A percentile compares a stretch with the other conserved stretches of the same genome.
These are phyloP conservation scores for Encephalitozoon cuniculi DNA, from an alignment of 371 early-diverging fungal species.

Conservation along the genomic window DNA sequence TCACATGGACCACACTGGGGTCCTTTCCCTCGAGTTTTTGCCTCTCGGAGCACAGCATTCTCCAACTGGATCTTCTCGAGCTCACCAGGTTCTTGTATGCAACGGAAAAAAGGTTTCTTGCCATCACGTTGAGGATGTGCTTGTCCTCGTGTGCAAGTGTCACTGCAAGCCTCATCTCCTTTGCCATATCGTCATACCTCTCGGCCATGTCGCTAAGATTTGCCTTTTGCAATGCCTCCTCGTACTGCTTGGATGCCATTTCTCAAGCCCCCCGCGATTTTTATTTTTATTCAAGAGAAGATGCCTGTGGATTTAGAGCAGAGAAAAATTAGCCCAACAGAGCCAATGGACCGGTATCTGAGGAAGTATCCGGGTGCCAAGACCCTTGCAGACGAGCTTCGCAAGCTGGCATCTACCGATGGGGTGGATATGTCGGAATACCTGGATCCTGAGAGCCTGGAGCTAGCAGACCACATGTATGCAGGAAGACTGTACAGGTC, in stretches of 20 bases:
- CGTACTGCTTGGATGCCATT: conserved; percentile 28
- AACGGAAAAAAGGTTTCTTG: conserved; percentile 91
- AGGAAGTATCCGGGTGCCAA: neutral
- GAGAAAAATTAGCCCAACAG: neutral
- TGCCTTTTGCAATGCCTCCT: conserved; percentile 65
- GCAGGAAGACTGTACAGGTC: neutral
- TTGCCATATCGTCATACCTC: conserved; percentile 80
- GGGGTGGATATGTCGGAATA: neutral
- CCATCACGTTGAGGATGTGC: conserved; percentile 78
- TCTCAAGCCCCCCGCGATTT: neutral
- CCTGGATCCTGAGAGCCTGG: neutral
- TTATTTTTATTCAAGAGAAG: conserved; percentile 3
- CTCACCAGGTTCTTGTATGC: conserved; percentile 99
- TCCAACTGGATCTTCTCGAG: conserved; percentile 94
- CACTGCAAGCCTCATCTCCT: conserved; percentile 52
- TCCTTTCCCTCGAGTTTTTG: conserved; percentile 82
- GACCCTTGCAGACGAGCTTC: neutral
- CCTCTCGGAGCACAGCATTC: conserved; percentile 93
- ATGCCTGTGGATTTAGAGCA: neutral
- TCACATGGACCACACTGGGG: conserved; percentile 70
- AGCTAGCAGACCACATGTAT: neutral
- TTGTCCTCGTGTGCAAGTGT: conserved; percentile 62
- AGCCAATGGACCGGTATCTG: neutral
- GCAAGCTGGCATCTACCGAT: neutral
- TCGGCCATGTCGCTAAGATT: conserved; percentile 96